Conservation (phyloP, 257 asterid species). For the Dorcoceras hygrometricum region DNA sequence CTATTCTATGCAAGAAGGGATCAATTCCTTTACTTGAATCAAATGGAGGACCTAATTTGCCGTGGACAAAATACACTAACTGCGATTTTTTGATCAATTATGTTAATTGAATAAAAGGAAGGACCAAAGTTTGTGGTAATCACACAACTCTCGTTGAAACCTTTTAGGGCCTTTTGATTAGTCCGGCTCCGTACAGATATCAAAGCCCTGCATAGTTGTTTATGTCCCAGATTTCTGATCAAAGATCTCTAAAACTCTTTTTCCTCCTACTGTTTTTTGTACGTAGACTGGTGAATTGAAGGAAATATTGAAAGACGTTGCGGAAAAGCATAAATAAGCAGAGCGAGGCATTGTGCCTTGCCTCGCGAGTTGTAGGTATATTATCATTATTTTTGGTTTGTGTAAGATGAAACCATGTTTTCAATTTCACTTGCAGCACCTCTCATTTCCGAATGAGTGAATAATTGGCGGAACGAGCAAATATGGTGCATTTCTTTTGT, state of each 20-base stretch:
- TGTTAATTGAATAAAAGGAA: background rate
- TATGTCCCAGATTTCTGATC: background rate
- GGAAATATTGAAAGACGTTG: constrained; percentile 49
- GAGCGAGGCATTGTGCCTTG: constrained; percentile 22
- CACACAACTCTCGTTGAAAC: background rate
- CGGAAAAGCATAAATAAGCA: constrained; percentile 35
- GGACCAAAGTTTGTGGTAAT: background rate
- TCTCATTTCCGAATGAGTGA: background rate
- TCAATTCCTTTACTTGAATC: background rate
- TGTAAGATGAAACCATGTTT: background rate
- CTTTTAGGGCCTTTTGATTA: background rate
- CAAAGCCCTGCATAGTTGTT: background rate
- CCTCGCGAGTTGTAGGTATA: background rate
- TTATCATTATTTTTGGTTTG: background rate
- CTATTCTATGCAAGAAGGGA: background rate
- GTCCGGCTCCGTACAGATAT: background rate
- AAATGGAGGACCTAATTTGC: background rate
- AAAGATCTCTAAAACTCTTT: constrained; percentile 22
- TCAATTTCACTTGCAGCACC: background rate
- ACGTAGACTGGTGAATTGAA: constrained; percentile 77
- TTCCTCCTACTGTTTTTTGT: background rate
- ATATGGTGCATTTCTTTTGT: too few species aligned
- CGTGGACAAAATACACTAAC: background rate
- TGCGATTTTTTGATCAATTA: background rate
- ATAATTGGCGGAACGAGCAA: too few species aligned